Base-by-base conservation (phyloP, 352 stramenopile genomes). In the Globisporangium parvum region DNA sequence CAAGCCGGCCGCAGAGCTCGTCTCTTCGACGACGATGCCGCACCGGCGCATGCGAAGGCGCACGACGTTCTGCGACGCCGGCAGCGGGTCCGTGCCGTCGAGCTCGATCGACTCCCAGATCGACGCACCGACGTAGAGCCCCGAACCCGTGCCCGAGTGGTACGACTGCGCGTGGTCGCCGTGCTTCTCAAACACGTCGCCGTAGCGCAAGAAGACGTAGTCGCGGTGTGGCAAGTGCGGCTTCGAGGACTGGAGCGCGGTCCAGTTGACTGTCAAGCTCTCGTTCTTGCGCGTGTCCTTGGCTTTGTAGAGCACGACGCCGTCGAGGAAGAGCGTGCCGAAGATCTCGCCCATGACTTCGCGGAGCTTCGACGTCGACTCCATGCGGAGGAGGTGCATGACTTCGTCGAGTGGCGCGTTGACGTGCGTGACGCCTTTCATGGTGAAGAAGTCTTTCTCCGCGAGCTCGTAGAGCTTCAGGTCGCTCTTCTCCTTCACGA, bases 101-200 rank as follows among this genome's bases (percentile, higher is more conserved):
- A 93, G 70, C 54, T 93, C 81, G 50, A 93, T 89, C 24, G 75
- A 88, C 51, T 93, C 84, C 84, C 84, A 93, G 67, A 92, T 80
- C 24, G 80, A 88, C 18, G 81, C 81, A 10, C 84, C 84, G 41
- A 87, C 66, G 61, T 76, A 90, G 0, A 89, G 63, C 0, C 83
- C 80, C n/a, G 77, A 86, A 35, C 80, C 80, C 4, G 14, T 55
- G 49, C 49, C 73, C 40, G 70, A 68, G 49, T 83, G 67, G 61
- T 87, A 87, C 44, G 80, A 53, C 26, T 62, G 77, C 48, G 65
- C 62, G 59, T 88, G 69, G 47, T 91, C 75, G 21, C 71, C 61
- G 44, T 82, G 77, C 53, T 85, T 84, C 60, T 90, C 80, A 51
- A 92, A 91, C 6, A 85, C 66, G 56, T 94, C 84, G 12, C 66